Evolutionary conservation across 2,329 filamentous ascomycete species (phyloP).

Genomic region (Aspergillus pseudoglaucus): DNA sequence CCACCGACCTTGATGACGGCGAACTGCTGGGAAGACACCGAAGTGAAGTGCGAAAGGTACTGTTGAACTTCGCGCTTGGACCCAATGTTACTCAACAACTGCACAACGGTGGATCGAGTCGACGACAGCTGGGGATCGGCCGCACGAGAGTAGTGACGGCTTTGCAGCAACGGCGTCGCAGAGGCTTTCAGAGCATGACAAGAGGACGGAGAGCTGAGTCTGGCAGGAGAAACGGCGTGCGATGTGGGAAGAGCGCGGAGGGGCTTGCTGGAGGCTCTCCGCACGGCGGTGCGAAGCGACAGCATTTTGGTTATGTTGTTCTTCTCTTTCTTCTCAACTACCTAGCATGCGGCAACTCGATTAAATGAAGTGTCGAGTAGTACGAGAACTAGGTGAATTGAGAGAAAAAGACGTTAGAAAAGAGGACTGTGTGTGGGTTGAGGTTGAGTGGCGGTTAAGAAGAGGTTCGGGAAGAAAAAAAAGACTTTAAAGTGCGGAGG

Average conservation of each 20-base stretch:
- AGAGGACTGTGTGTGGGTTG: background rate
- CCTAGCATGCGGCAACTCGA: conserved; percentile 37
- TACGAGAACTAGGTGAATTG: conserved; percentile 9
- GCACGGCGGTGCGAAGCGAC: conserved; percentile 39
- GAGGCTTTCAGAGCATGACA: conserved; percentile 22
- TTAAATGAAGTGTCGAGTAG: conserved; percentile 6
- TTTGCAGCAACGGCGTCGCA: conserved; percentile 21
- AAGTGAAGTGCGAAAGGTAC: conserved; percentile 95
- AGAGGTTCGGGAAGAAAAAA: conserved; percentile 3
- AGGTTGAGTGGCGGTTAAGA: background rate
- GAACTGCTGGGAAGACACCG: conserved; percentile 93
- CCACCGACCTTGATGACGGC: conserved; percentile 98
- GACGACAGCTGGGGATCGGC: conserved; percentile 48
- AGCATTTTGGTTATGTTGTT: conserved; percentile 27
- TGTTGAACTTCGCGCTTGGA: conserved; percentile 95
- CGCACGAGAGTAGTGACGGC: conserved; percentile 41
- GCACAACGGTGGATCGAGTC: conserved; percentile 75
- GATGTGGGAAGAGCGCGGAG: conserved; percentile 36
- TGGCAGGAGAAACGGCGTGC: conserved; percentile 24
- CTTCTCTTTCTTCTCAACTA: conserved; percentile 5
- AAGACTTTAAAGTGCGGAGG: conserved; percentile 2
- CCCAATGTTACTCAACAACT: conserved; percentile 89
- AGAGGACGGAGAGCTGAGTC: conserved; percentile 19
- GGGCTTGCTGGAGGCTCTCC: conserved; percentile 36
- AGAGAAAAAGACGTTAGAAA: background rate